These are phyloP conservation scores for Trichomonascus vanleenenianus DNA, from an alignment of 805 yeast species.

Conservation along the genomic window DNA sequence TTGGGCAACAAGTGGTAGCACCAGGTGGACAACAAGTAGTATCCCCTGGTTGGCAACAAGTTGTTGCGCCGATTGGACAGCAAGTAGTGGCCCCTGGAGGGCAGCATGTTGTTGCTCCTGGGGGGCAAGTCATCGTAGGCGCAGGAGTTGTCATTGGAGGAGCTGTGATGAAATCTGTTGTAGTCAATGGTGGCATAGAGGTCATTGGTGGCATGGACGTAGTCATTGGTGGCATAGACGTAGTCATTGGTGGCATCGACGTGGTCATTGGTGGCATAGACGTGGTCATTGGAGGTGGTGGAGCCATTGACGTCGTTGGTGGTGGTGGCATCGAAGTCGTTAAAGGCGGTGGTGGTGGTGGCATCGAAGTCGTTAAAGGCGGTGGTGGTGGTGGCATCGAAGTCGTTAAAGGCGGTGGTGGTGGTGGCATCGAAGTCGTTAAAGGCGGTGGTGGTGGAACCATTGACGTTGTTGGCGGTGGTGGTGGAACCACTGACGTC, in stretches of 20 bases:
- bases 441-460: conserved; percentile 3
- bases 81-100: too few relatives aligned
- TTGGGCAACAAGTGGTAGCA: too few relatives aligned
- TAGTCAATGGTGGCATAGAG: too few relatives aligned
- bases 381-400: conserved; percentile 2
- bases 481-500: conserved; percentile 2
- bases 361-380: conserved; percentile 1
- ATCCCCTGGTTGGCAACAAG: too few relatives aligned
- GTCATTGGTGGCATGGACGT: conserved; percentile 2
- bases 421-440: neutral
- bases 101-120: neutral
- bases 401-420: conserved; percentile 1
- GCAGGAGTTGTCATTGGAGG: too few relatives aligned
- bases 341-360: neutral
- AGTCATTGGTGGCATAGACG: conserved; percentile 3
- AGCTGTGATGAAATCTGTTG: too few relatives aligned
- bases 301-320: neutral
- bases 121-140: neutral
- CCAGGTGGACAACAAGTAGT: too few relatives aligned
- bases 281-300: neutral
- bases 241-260: conserved; percentile 2
- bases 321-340: neutral
- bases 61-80: too few relatives aligned
- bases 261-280: conserved; percentile 4
- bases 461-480: conserved; percentile 2